phyloP scores from a whole-genome alignment of 2,329 filamentous ascomycete genomes.

The Dothistroma septosporum region DNA sequence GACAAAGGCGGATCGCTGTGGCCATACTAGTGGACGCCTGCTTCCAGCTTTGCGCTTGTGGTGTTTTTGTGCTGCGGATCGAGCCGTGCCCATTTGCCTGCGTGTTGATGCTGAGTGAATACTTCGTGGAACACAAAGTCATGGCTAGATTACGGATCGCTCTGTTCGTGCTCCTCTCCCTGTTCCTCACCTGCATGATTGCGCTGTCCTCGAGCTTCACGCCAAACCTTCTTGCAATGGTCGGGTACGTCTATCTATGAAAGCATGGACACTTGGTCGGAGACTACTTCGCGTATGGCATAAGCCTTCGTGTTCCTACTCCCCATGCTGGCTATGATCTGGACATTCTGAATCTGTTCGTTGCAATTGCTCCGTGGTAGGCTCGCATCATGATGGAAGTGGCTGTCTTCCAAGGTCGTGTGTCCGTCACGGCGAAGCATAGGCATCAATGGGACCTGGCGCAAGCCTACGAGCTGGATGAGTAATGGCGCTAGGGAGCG shows the following conservation, averaged over 20 bases:
- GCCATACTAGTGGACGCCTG: slow-evolving; percentile 1
- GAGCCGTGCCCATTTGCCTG: slow-evolving; percentile 11
- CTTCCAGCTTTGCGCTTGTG: slow-evolving; percentile 4
- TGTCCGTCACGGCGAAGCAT: neutral
- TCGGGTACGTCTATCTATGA: neutral
- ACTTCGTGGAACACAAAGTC: slow-evolving; percentile 8
- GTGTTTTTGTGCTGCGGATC: slow-evolving; percentile 9
- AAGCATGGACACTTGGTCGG: neutral
- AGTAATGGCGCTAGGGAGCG: slow-evolving; percentile 8
- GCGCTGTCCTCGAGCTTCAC: slow-evolving; percentile 4
- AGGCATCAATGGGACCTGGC: slow-evolving; percentile 2
- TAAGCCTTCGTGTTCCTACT: neutral
- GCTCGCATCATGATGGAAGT: neutral
- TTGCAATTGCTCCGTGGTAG: slow-evolving; percentile 1
- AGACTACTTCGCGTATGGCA: neutral
- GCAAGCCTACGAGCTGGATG: neutral
- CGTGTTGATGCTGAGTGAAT: slow-evolving; percentile 2
- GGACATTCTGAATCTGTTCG: slow-evolving; percentile 7
- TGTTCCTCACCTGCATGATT: neutral
- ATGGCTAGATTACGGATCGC: neutral
- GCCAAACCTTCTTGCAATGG: neutral
- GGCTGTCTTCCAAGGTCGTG: neutral
- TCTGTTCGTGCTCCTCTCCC: neutral
- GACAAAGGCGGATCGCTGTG: neutral
- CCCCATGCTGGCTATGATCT: slow-evolving; percentile 1